These are phyloP conservation scores for Cavenderia fasciculata DNA, from an alignment of 78 protist species.

Conservation along the genomic window DNA sequence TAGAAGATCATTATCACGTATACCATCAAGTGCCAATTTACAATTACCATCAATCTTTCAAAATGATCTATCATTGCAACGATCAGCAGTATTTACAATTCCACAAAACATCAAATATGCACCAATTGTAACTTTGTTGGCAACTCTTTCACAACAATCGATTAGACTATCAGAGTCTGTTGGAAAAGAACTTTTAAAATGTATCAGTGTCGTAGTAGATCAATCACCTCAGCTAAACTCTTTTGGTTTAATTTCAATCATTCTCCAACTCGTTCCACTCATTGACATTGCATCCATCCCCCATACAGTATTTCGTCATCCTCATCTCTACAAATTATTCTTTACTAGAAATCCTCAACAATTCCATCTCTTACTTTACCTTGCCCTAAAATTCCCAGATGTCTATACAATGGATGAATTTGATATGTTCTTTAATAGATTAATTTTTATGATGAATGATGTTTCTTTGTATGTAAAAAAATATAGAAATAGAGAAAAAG, in stretches of 20 bases:
- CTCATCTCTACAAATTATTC: conserved; percentile 57
- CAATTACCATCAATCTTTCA: neutral
- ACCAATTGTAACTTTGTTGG: conserved; percentile 9
- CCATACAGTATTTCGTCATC: conserved; percentile 44
- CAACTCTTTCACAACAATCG: neutral
- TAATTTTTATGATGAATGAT: conserved; percentile 38
- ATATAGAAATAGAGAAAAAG: too few species aligned
- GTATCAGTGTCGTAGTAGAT: conserved; percentile 46
- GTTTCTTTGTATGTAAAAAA: neutral
- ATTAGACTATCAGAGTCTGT: conserved; percentile 14
- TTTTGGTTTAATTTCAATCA: conserved; percentile 35
- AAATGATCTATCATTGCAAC: neutral
- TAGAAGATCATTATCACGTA: conserved; percentile 4
- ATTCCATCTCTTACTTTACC: conserved; percentile 29
- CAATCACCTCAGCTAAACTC: conserved; percentile 55
- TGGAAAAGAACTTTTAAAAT: conserved; percentile 57
- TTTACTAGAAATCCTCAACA: conserved; percentile 37
- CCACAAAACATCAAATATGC: conserved; percentile 43
- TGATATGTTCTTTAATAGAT: conserved; percentile 28
- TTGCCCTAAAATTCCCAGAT: conserved; percentile 38
- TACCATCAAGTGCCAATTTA: neutral
- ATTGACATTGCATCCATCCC: conserved; percentile 43
- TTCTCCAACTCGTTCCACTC: conserved; percentile 33
- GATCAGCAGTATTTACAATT: neutral
- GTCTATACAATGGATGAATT: conserved; percentile 44